A percentile compares a stretch with the other conserved stretches of the same genome.
These are phyloP conservation scores for Chaetothyriales sp. DNA, from an alignment of 2,329 filamentous ascomycete species.

Conservation along the genomic window DNA sequence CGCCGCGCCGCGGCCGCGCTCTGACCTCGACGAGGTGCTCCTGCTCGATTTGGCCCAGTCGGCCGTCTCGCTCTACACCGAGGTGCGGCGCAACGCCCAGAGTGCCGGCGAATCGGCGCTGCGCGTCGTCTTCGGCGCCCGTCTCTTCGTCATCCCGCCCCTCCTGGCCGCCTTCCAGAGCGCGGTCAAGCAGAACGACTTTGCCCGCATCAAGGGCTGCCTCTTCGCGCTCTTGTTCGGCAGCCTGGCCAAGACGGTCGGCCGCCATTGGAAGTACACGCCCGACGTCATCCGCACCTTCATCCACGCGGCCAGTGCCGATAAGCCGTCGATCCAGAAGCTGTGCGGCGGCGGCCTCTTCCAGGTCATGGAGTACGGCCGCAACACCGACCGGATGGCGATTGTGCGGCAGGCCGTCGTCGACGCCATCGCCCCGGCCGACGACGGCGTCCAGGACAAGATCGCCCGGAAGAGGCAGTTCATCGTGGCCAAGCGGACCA, in stretches of 20 bases:
- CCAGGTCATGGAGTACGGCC: conserved; percentile 81
- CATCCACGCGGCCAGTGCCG: conserved; percentile 75
- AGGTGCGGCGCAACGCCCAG: conserved; percentile 89
- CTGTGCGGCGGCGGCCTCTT: conserved; percentile 70
- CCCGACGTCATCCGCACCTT: conserved; percentile 81
- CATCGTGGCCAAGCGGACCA: conserved; percentile 59
- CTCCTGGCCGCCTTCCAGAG: conserved; percentile 65
- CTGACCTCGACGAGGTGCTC: conserved; percentile 73
- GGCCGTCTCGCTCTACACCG: conserved; percentile 80
- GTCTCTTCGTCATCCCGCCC: conserved; percentile 79
- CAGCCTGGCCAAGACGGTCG: conserved; percentile 72
- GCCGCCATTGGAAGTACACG: conserved; percentile 88
- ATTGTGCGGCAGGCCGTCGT: conserved; percentile 61
- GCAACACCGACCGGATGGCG: conserved; percentile 73
- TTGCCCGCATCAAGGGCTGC: conserved; percentile 84
- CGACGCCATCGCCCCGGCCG: conserved; percentile 54
- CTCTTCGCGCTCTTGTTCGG: conserved; percentile 86
- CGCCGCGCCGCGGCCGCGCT: conserved; percentile 72
- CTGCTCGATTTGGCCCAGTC: conserved; percentile 81
- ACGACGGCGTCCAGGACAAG: conserved; percentile 47
- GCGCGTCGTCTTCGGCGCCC: conserved; percentile 77
- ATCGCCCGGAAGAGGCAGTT: conserved; percentile 57
- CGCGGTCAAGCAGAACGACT: conserved; percentile 66
- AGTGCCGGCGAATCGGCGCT: conserved; percentile 84
- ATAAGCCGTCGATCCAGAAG: conserved; percentile 89